Base-by-base conservation (phyloP, 257 asterid species). In the Jasminum sambac region DNA sequence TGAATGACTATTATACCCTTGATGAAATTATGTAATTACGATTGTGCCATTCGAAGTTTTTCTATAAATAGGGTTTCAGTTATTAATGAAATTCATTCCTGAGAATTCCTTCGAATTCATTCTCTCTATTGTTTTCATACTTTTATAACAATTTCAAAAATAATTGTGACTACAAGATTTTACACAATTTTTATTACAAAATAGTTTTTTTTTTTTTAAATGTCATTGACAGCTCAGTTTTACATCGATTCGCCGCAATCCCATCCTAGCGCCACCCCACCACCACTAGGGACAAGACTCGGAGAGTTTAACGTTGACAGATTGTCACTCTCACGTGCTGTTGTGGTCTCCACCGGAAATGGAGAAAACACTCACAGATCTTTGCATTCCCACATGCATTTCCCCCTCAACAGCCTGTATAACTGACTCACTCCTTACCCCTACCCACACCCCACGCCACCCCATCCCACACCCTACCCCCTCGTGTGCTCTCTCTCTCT, bases 261-360 rank as follows among this genome's bases (percentile, higher is more conserved):
- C 3, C 17, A 16, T 8, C 12, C 58, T 5, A 36, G 8, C 55
- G 14, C 26, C 36, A 1, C 2, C 36, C 36, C 36, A 1, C 1
- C 36, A 1, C 36, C 36, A 1, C 36, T 1, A 30, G 36, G 67
- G n/a, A 62, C n/a, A 16, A 62, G 64, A 59, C 36, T 30, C 36
- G 4, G 37, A 21, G 48, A 17, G 26, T 38, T 63, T 59, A 46
- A 75, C 67, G 73, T 37, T 48, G 80, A 65, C 80, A 79, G 80
- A 13, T 37, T 71, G 80, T 52, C 61, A 68, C 0, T 11, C 73
- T 42, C 80, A 79, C 81, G 77, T 71, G 78, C 4, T 80, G 79
- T 72, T 67, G 50, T 69, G 64, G 73, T 66, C 78, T 76, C 76
- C 81, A 73, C 69, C 71, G 2, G 68, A 71, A 73, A 66, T 64